Evolutionary conservation across 352 stramenopile genomes (phyloP).

Genomic region (Globisporangium recalcitrans): DNA sequence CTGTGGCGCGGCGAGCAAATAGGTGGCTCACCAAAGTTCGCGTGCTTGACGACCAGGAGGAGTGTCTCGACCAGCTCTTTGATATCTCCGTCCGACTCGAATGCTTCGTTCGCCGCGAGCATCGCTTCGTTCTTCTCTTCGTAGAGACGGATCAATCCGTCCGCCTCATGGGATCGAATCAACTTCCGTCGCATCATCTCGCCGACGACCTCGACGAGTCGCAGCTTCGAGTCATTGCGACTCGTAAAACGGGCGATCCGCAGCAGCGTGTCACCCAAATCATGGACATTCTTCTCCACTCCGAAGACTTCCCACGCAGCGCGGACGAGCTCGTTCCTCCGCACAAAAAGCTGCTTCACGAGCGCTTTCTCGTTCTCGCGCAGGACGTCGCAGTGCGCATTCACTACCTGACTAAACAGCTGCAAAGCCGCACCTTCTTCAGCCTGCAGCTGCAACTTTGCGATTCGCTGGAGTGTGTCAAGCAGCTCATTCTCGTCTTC

Average conservation of each 20-base stretch:
- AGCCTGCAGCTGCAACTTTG: slow-evolving; percentile 48
- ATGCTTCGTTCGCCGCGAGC: slow-evolving; percentile 64
- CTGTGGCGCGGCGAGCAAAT: slow-evolving; percentile 20
- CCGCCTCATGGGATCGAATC: slow-evolving; percentile 45
- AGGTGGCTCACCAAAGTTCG: slow-evolving; percentile 41
- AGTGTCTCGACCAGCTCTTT: slow-evolving; percentile 76
- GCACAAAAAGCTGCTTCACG: slow-evolving; percentile 44
- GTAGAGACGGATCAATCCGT: slow-evolving; percentile 60
- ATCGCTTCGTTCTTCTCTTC: slow-evolving; percentile 68
- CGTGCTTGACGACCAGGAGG: slow-evolving; percentile 78
- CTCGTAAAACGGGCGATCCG: slow-evolving; percentile 50
- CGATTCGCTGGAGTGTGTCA: slow-evolving; percentile 66
- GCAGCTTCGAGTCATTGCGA: slow-evolving; percentile 37
- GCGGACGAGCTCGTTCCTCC: slow-evolving; percentile 38
- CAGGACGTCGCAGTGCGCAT: slow-evolving; percentile 34
- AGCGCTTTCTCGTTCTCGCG: slow-evolving; percentile 26
- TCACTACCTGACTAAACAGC: slow-evolving; percentile 27
- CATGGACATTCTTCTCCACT: slow-evolving; percentile 34
- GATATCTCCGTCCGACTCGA: slow-evolving; percentile 63
- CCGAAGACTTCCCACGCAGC: slow-evolving; percentile 51
- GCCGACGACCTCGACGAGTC: slow-evolving; percentile 56
- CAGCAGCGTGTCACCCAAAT: slow-evolving; percentile 45
- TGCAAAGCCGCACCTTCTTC: slow-evolving; percentile 36
- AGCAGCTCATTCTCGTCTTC: slow-evolving; percentile 57
- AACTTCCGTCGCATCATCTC: slow-evolving; percentile 60